phyloP scores from a whole-genome alignment of 2,329 filamentous ascomycete species.

The Rhynchosporium graminicola region DNA sequence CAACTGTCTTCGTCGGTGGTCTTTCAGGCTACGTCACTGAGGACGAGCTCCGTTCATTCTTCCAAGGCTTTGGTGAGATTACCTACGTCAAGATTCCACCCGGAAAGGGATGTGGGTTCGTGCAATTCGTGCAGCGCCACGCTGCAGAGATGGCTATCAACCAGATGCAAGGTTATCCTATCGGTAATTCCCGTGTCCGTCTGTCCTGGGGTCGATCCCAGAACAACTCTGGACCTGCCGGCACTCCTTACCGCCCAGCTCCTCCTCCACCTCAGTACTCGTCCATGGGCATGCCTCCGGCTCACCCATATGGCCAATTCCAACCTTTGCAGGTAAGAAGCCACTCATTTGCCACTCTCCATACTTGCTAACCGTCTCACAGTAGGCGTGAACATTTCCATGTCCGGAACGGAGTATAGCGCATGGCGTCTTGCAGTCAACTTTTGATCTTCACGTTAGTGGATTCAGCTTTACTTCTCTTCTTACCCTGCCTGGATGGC shows the following conservation, averaged over 20 bases:
- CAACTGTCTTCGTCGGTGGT: constrained; percentile 96
- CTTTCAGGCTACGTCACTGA: constrained; percentile 98
- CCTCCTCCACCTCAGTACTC: constrained; percentile 77
- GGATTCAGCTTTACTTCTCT: constrained; percentile 40
- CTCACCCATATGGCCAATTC: constrained; percentile 41
- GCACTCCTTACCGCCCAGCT: constrained; percentile 94
- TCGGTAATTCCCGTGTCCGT: constrained; percentile 96
- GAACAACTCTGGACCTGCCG: constrained; percentile 96
- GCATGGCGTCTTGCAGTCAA: constrained; percentile 40
- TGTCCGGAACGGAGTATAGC: constrained; percentile 42
- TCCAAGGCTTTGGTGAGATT: constrained; percentile 99
- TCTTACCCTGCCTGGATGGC: constrained; percentile 42
- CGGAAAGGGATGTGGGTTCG: constrained; percentile 98
- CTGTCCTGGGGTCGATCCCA: constrained; percentile 97
- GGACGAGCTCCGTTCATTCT: constrained; percentile 99
- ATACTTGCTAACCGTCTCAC: constrained; percentile 22
- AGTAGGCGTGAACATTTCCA: constrained; percentile 41
- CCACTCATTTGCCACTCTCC: not conserved
- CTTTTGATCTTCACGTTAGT: constrained; percentile 36
- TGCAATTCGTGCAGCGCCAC: constrained; percentile 98
- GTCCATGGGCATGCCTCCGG: constrained; percentile 52
- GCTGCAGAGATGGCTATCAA: constrained; percentile 99
- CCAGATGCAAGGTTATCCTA: constrained; percentile 99
- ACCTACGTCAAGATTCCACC: constrained; percentile 99
- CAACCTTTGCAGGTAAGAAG: constrained; percentile 40